Evolutionary conservation across 2,329 filamentous ascomycete species (phyloP), one percentile per base, ranked within the genome.

Genomic region (Celoporthe dispersa): DNA sequence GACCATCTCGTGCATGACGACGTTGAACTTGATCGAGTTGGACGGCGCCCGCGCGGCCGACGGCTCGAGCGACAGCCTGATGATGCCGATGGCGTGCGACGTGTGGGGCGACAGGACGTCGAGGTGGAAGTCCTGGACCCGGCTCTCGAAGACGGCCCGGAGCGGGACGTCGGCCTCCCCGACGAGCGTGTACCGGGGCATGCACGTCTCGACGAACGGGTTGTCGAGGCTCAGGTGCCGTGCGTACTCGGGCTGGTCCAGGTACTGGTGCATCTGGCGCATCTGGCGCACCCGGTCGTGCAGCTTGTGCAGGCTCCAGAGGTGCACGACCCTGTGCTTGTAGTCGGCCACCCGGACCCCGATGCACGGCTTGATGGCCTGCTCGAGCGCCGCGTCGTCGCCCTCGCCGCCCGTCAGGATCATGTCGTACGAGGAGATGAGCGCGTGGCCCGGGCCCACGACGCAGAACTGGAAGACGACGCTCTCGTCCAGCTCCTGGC

Each of bases 191-290:
- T 95, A 99, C 73, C 94, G 92, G 8, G 94, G 94, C 86, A 97
- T 94, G 77, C 93, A 97, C 1, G 91, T 86, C 78, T 99, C 96
- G 31, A 92, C 90, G 78, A 99, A 99, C 0, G 96, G 95, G 75
- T 98, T 97, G 75, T 95, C 94, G 22, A 97, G 87, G 74, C 92
- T 93, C 78, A 98, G 92, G 76, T 98, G 96, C 78, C 96, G 93
- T 67, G 94, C 90, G 77, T 97, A 98, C 78, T 98, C 95, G 1
- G 96, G 96, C 70, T 96, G 92, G 77, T 98, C 94, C 74, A 98
- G 89, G 76, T 98, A 98, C 79, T 98, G 95, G 78, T 97, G 92
- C 88, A 98, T 93, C 80, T 98, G 95, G 60, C 96, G 91, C 96
- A 99, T 99, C 73, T 93, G 88, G 67, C 93, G 89, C 14, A 98